Base-by-base conservation (phyloP, 1,284 basidiomycete genomes). In the Ganoderma resinaceum region DNA sequence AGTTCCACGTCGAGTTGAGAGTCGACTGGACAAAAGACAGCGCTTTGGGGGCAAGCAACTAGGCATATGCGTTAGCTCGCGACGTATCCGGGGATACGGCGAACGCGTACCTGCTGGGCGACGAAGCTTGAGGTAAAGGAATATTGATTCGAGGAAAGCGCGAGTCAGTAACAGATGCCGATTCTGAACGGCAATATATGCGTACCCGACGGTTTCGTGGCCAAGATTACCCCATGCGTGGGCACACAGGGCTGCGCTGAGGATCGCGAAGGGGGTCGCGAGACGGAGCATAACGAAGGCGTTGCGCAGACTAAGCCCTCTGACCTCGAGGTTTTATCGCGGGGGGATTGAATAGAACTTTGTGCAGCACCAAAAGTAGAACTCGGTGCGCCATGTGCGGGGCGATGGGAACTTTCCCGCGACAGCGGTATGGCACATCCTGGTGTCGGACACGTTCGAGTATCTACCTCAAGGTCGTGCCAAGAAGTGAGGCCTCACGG, bases 211-310 rank as follows among this genome's bases (percentile, higher is more conserved):
- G 3, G 67, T 68, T 42, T 65, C 63, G 29, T 68, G 67, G 3
- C 67, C 67, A 4, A 68, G 63, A 33, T 65, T 65, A 1, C 67
- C 67, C 67, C 67, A 68, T 5, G 67, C 67, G n/a, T 23, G 26
- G 11, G 43, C 43, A 31, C 29, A 38, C 3, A 62, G 23, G 0
- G 66, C 66, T 4, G 31, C 18, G 14, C 49, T n/a, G 33, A 66
- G 53, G 35, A 66, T 8, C 1, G 52, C 18, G 0, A 26, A 11
- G 11, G 46, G 4, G 20, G 3, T 31, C 4, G 33, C 26, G 31
- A 62, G 29, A 31, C 38, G 49, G 1, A n/a, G 20, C 61, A 59
- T 66, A 20, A n/a, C 49, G 42, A 31, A 12, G 5, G 5, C 42
- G 26, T 9, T 49, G n/a, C 14, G 9, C 6, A 18, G 42, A 31